Base-by-base conservation (phyloP, 208 protist genomes). In the Vickermania ingenoplastis region DNA sequence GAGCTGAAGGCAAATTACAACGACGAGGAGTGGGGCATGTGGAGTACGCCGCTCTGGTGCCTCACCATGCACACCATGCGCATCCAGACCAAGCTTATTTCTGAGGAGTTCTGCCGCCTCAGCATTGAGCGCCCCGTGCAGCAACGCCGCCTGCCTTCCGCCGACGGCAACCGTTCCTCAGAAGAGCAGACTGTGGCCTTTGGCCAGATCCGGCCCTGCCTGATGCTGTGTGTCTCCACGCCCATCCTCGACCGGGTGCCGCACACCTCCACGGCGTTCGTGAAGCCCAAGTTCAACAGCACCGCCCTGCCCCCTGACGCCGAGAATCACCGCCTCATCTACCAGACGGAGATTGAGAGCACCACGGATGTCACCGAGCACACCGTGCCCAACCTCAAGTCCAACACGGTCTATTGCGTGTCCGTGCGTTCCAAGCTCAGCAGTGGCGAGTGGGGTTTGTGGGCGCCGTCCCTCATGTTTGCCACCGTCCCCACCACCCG, bases 1-100 rank as follows among this genome's bases (percentile, higher is more conserved):
- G 84, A 92, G 66, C 77, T 96, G 13, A 93, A 92, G 76, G 91
- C 91, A 48, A 86, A 93, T 68, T 96, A 96, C 77, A 96, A 94
- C 62, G 88, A 95, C 61, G 87, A 94, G 67, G 88, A 94, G 72
- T 96, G 91, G 88, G 91, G 88, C 7, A 67, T 88, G 53, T 96
- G 91, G 88, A 92, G 87, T 45, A 79, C 78, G 30, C 88, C 88
- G 45, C 69, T 95, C 62, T 91, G 86, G 84, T 94, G 84, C 61
- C 76, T 95, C 41, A 95, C 91, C 49, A 92, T 96, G 87, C 77
- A 81, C 61, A 80, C 74, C n/a, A 75, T 96, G 67, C 65, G 81
- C 55, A 78, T 96, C 52, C 68, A 91, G 57, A 79, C 84, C 1
- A 77, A 88, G 77, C 71, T 94, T 50, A 96, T 96, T 63, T 89